These are phyloP conservation scores for Rhododendron molle DNA, from an alignment of 148 eudicot genomes.

Conservation along the genomic window DNA sequence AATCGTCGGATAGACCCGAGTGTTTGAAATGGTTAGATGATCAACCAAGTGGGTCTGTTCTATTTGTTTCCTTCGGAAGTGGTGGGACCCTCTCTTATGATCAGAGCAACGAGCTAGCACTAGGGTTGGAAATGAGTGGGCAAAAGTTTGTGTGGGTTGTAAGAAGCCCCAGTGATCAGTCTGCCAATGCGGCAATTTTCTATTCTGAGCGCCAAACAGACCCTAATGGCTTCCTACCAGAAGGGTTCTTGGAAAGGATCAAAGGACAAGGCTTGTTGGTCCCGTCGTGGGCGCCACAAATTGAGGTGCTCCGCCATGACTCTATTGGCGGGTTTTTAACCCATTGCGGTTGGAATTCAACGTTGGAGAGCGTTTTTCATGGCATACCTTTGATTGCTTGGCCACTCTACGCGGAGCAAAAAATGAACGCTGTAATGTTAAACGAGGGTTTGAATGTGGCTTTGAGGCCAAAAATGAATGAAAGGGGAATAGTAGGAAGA, in stretches of 20 bases:
- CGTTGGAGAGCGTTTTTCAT: constrained; percentile 19
- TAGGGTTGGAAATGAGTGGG: constrained; percentile 48
- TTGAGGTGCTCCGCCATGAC: constrained; percentile 23
- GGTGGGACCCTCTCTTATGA: constrained; percentile 44
- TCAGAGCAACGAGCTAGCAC: constrained; percentile 40
- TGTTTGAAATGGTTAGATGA: constrained; percentile 42
- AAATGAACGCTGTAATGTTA: constrained; percentile 28
- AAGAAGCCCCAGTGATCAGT: constrained; percentile 27
- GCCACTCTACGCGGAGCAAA: constrained; percentile 35
- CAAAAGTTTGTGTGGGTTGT: constrained; percentile 44
- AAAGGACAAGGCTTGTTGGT: constrained; percentile 23
- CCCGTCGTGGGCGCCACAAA: constrained; percentile 31
- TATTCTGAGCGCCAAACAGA: background rate
- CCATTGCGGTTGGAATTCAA: constrained; percentile 39
- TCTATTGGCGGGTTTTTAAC: constrained; percentile 27
- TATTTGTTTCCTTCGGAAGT: constrained; percentile 53
- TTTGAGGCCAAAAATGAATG: constrained; percentile 13
- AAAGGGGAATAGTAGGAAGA: constrained; percentile 18
- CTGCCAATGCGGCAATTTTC: constrained; percentile 20
- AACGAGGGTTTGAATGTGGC: constrained; percentile 27
- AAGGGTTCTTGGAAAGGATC: constrained; percentile 31
- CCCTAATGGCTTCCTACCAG: constrained; percentile 26
- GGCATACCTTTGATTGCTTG: constrained; percentile 33
- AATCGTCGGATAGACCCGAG: background rate
- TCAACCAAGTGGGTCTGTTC: constrained; percentile 43